These are phyloP conservation scores for Salicornia ramosissima DNA, from an alignment of 148 eudicot genomes.

Conservation along the genomic window DNA sequence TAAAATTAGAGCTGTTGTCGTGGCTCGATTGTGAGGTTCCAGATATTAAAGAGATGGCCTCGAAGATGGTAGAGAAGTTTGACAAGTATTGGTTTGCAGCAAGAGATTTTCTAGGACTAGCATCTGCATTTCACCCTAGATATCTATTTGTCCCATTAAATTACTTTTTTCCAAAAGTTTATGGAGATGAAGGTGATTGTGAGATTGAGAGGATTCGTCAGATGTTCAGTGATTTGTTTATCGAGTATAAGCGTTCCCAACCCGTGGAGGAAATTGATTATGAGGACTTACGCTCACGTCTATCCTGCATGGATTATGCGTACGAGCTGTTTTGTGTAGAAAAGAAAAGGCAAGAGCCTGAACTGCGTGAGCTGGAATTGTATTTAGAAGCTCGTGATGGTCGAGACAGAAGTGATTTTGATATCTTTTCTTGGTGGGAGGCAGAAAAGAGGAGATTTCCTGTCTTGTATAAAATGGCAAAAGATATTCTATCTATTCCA, in stretches of 20 bases:
- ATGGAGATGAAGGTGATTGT: slow-evolving; percentile 8
- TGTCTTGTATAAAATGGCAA: not conserved
- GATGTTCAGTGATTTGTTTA: not conserved
- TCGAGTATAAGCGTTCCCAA: not conserved
- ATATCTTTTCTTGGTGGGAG: not conserved
- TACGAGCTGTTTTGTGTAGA: not conserved
- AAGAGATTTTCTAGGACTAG: not conserved
- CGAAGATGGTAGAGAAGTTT: slow-evolving; percentile 5
- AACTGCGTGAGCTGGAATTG: not conserved
- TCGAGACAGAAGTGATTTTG: not conserved
- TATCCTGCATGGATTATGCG: too few species aligned
- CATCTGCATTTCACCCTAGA: not conserved
- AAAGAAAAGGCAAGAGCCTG: not conserved
- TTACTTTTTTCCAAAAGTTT: not conserved
- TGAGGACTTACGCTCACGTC: not conserved
- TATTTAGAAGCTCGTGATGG: not conserved
- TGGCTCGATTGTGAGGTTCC: slow-evolving; percentile 4
- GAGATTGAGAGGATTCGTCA: slow-evolving; percentile 3
- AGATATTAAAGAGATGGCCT: slow-evolving; percentile 5
- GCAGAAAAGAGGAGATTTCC: not conserved
- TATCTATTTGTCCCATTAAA: not conserved
- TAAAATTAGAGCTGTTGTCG: not conserved
- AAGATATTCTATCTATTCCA: not conserved
- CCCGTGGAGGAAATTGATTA: not conserved
- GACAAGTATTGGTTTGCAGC: not conserved